phyloP scores from a whole-genome alignment of 139 green algal genomes.

The Tetratostichococcus sp. region DNA sequence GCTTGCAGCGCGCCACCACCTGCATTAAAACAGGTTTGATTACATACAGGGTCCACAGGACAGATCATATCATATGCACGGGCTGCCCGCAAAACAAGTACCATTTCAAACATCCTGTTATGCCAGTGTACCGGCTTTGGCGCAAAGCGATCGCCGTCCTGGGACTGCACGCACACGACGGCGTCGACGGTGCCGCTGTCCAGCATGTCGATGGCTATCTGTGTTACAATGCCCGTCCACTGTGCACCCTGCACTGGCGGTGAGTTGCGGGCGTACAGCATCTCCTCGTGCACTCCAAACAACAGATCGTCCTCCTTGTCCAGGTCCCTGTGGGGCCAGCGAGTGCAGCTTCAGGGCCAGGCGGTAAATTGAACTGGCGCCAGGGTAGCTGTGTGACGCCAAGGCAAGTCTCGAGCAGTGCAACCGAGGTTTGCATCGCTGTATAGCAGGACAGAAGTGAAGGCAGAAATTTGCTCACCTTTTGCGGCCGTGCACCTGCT shows the following conservation, averaged over 20 bases:
- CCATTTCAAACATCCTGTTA: neutral
- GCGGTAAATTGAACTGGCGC: no score
- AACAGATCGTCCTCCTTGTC: constrained; percentile 69
- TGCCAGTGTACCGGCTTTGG: constrained; percentile 59
- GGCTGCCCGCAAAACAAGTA: no score
- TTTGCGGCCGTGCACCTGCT: constrained; percentile 52
- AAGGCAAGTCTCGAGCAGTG: no score
- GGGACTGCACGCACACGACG: constrained; percentile 90
- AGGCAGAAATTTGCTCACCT: constrained; percentile 10
- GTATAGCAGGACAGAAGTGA: no score
- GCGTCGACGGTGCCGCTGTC: constrained; percentile 80
- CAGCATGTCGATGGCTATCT: constrained; percentile 79
- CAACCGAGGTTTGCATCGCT: no score
- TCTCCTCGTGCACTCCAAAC: constrained; percentile 74
- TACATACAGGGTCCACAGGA: neutral
- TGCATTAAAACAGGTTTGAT: neutral
- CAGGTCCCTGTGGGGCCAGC: constrained; percentile 44
- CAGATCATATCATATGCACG: no score
- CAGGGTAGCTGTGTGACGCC: no score
- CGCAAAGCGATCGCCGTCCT: constrained; percentile 77
- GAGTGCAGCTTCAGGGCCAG: no score
- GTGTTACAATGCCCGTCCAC: constrained; percentile 94
- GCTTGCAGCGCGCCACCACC: constrained; percentile 67
- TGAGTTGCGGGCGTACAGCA: constrained; percentile 71
- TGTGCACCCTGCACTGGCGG: constrained; percentile 77